Evolutionary conservation across 495 filamentous ascomycete genomes (phyloP), one percentile per base, ranked within the genome.

Genomic region (Talaromyces liani): DNA sequence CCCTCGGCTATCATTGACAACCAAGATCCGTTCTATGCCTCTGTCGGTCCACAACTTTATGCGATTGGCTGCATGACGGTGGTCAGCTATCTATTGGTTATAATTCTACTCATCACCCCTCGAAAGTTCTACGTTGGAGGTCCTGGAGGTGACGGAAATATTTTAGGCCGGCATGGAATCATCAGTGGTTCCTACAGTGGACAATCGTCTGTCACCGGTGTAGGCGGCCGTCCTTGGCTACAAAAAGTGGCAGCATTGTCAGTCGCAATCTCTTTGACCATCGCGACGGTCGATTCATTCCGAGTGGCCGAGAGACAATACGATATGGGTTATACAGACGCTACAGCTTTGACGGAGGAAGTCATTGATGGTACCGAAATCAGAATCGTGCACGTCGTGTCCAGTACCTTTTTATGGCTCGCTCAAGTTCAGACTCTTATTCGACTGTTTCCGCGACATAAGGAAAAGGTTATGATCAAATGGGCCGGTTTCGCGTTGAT

Each of bases 381-480:
- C 64, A 89, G 91, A 63, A 82, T 96, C 62, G 92, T 95, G 58
- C 88, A 91, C 64, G 85, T 97, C 63, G 90, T 98, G 58, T 97
- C 92, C 3, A 91, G 95, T 71, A 90, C 93, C 0, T 97, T 97
- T 68, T 83, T 98, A 10, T 98, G 94, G 94, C 85, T 98, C 61
- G 94, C 94, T 1, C 94, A 98, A 75, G 93, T 95, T 0, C 94
- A 98, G 72, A 98, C 94, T 0, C 78, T 98, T 56, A 97, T 98
- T 69, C 87, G 94, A 56, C 78, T 98, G 0, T 98, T 98, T 69
- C 95, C 95, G 18, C 89, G 94, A 27, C 92, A 97, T 69, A 92
- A 95, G 65, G 94, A 98, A 72, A 98, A 97, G 75, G 85, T 98
- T 22, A 89, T 97, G 70, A 98, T 98, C 77, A 98, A 97, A 76